A percentile compares a stretch with the other conserved stretches of the same genome.
Evolutionary conservation across 2,329 filamentous ascomycete species (phyloP).

Genomic region (Trichophyton mentagrophytes): DNA sequence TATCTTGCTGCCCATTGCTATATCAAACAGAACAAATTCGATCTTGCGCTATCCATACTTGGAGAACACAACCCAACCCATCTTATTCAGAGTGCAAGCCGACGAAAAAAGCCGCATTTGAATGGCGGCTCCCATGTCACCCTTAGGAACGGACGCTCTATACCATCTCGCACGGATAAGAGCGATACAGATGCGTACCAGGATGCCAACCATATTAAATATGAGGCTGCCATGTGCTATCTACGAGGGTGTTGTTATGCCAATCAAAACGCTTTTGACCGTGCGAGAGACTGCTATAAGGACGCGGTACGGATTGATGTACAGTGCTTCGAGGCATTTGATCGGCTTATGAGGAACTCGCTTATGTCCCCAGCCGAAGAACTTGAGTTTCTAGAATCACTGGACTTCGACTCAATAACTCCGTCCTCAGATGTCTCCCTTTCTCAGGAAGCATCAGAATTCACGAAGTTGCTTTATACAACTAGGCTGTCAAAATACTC

Average conservation of each 20-base stretch:
- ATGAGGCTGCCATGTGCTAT: slow-evolving; percentile 96
- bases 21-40: slow-evolving; percentile 80
- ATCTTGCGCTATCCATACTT: slow-evolving; percentile 73
- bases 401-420: slow-evolving; percentile 77
- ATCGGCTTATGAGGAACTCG: slow-evolving; percentile 93
- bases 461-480: slow-evolving; percentile 91
- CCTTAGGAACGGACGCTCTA: slow-evolving; percentile 34
- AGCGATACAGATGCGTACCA: slow-evolving; percentile 53
- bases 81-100: slow-evolving; percentile 55
- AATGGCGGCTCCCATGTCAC: slow-evolving; percentile 42
- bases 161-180: slow-evolving; percentile 35
- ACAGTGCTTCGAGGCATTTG: slow-evolving; percentile 95
- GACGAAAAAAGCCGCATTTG: slow-evolving; percentile 59
- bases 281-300: slow-evolving; percentile 97
- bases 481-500: slow-evolving; percentile 92
- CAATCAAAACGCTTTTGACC: slow-evolving; percentile 93
- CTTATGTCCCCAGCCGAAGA: slow-evolving; percentile 83
- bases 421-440: slow-evolving; percentile 48
- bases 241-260: slow-evolving; percentile 86
- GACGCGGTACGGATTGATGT: slow-evolving; percentile 93
- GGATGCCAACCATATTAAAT: slow-evolving; percentile 62
- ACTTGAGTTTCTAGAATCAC: slow-evolving; percentile 72
- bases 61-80: slow-evolving; percentile 92
- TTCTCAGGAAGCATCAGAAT: slow-evolving; percentile 79
- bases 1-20: slow-evolving; percentile 91